Base-by-base conservation (phyloP, 177 flowering plant species). In the Vitis hybrid region DNA sequence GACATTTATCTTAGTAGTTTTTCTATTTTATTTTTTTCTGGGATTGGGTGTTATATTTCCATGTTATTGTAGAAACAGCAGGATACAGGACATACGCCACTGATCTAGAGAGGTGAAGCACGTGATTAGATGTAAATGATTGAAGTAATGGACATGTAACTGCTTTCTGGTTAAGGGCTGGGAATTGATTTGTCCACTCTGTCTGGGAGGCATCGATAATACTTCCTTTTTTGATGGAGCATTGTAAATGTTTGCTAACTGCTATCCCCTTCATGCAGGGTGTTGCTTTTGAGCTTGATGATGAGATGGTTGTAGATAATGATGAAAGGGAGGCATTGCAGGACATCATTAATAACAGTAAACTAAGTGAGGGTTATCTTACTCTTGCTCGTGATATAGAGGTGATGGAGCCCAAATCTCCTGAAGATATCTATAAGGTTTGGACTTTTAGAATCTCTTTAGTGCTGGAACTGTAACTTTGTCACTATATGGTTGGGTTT, bases 401-500 rank as follows among this genome's bases (percentile, higher is more conserved):
- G 81, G 99, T 96, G 76, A 96, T 96, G 99, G 98, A 96, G 79
- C 85, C 99, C 26, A 96, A 96, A 76, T 89, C 97, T 58, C 98
- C 99, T 19, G 99, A 96, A 73, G 98, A 96, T 75, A 91, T 96
- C 48, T 96, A 96, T 34, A 96, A 96, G 95, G 99, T 95, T 64
- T 60, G 65, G 45, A 49, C 8, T 39, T 13, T 61, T 10, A 10
- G 4, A 13, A 20, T 14, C n/a, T 57, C 2, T 20, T 2, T 49
- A 50, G 49, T 8, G 22, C 45, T 39, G 45, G 45, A 5, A 39
- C 45, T 39, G 45, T 39, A 39, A 39, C 45, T 39, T 34, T 34
- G 45, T 34, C 45, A 6, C 45, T 39, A 39, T 39, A 26, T 26
- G 29, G 29, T 39, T 39, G 6, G 45, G 6, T 39, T 39, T 7